A percentile compares a stretch with the other conserved stretches of the same genome.
Evolutionary conservation across 768 basidiomycete genomes (phyloP).

Genomic region (Mycena epipterygia): DNA sequence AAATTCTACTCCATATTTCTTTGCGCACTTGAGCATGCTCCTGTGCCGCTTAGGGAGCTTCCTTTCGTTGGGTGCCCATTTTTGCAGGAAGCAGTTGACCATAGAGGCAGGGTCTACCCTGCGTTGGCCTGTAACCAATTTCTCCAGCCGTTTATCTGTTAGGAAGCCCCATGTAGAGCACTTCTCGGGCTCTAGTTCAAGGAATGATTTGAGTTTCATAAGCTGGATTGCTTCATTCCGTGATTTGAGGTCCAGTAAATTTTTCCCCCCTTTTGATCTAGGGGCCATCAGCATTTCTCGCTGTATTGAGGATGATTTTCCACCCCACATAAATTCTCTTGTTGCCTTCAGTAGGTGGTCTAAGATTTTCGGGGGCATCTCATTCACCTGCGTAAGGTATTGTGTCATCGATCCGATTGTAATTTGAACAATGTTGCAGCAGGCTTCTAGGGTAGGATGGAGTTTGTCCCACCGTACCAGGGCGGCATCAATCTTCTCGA

Average conservation of each 20-base stretch:
- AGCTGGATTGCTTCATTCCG: conserved; percentile 26
- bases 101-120: neutral
- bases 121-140: neutral
- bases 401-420: conserved; percentile 49
- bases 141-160: neutral
- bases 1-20: neutral
- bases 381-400: conserved; percentile 50
- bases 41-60: neutral
- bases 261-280: conserved; percentile 20
- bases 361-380: conserved; percentile 46
- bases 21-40: neutral
- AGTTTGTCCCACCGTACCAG: conserved; percentile 43
- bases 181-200: neutral
- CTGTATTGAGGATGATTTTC: conserved; percentile 4
- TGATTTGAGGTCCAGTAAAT: conserved; percentile 21
- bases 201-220: conserved; percentile 19
- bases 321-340: conserved; percentile 3
- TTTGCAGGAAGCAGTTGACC: neutral
- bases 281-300: conserved; percentile 5
- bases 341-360: neutral
- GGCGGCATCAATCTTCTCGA: conserved; percentile 42
- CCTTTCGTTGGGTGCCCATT: neutral
- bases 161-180: conserved; percentile 6
- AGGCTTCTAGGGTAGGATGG: conserved; percentile 47
- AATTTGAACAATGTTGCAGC: conserved; percentile 41